phyloP scores from a whole-genome alignment of 176 grass and related monocot species.

The Ensete ventricosum region DNA sequence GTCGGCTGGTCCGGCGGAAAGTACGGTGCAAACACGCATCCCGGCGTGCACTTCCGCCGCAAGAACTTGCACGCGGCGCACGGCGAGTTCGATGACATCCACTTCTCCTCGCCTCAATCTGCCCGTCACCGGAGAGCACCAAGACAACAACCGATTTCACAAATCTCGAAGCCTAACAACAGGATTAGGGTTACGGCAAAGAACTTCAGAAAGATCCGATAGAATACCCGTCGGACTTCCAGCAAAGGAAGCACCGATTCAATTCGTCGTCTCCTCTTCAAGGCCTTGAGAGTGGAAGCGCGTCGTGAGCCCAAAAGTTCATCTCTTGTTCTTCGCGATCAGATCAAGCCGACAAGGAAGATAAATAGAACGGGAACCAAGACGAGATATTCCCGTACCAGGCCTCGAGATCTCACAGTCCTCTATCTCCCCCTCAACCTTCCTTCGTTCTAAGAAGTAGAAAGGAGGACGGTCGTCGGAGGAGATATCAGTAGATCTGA shows the following conservation, averaged over 20 bases:
- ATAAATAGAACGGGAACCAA: not conserved
- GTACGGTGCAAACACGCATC: conserved; percentile 81
- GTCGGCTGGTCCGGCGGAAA: conserved; percentile 80
- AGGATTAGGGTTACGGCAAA: too few relatives aligned
- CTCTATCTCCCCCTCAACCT: not conserved
- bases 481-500: too few relatives aligned
- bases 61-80: conserved; percentile 92
- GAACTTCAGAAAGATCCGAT: too few relatives aligned
- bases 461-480: too few relatives aligned
- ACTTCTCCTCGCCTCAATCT: not conserved
- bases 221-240: too few relatives aligned
- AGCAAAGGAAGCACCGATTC: too few relatives aligned
- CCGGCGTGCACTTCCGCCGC: conserved; percentile 78
- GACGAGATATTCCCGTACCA: not conserved
- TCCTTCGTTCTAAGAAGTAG: too few relatives aligned
- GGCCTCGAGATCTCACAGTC: not conserved
- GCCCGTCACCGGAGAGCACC: not conserved
- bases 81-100: conserved; percentile 60
- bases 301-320: not conserved
- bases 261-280: not conserved
- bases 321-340: not conserved
- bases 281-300: too few relatives aligned
- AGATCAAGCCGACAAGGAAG: not conserved
- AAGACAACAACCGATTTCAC: not conserved
- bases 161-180: not conserved